Evolutionary conservation across 345 rosid species (phyloP), one percentile per base, ranked within the genome.

Genomic region (Trapa bicornis): DNA sequence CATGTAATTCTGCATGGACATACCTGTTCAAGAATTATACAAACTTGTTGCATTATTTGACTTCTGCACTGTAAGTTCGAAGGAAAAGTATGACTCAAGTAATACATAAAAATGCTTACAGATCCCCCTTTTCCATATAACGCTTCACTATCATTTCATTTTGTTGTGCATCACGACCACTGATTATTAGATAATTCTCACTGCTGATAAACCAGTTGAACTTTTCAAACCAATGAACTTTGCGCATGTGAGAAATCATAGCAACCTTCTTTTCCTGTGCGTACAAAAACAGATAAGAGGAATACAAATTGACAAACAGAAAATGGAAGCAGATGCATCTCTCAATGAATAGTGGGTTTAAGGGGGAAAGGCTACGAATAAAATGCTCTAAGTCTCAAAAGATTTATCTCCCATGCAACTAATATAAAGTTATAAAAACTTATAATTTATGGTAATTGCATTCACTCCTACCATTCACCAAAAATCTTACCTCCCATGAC

Each of bases 171-270:
- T 94, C 96, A 73, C 96, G 97, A 56, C 99, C 97, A 74, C 99
- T 91, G 68, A 94, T 85, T 75, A 89, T 80, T 76, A 94, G 76
- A 72, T 91, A 94, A 76, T 94, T 94, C 82, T 89, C 97, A 50
- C 96, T 89, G 83, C 96, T 91, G 80, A 91, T 83, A 80, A 94
- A 94, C 99, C 99, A 94, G 79, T 94, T 86, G 73, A 89, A 94
- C 75, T 94, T 94, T 87, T 91, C 99, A 70, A 94, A 91, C 99
- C 99, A 94, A 84, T 94, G 97, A 74, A 91, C 86, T 77, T 94
- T 94, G 69, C 93, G 92, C 87, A 94, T 89, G 68, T 94, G 93
- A 58, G 97, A 81, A 79, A 94, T 91, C 68, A 86, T 78, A 57
- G 99, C 95, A 74, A 86, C 93, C 76, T 86, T 64, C 80, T 89